Conservation (phyloP, 768 basidiomycete species). For the Termitomyces sp. region DNA sequence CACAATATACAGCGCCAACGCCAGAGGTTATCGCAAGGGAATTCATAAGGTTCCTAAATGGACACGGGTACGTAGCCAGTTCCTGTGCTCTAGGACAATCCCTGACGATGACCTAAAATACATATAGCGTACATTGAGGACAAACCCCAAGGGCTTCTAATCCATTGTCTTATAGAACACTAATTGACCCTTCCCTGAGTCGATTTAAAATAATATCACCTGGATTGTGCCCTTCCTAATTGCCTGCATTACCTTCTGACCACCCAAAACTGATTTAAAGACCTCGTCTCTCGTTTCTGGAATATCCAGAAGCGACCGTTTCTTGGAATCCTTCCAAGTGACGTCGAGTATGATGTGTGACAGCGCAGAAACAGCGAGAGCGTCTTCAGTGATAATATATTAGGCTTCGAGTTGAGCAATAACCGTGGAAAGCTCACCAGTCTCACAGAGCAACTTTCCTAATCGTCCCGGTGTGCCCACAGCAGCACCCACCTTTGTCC, state of each 20-base stretch:
- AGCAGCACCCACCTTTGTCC: conserved; percentile 83
- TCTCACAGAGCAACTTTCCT: conserved; percentile 76
- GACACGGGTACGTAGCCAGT: conserved; percentile 63
- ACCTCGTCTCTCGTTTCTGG: conserved; percentile 81
- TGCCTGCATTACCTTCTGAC: conserved; percentile 51
- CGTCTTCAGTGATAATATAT: conserved; percentile 39
- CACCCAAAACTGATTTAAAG: conserved; percentile 67
- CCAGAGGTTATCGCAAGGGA: conserved; percentile 80
- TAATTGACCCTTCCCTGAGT: conserved; percentile 4
- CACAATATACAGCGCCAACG: conserved; percentile 73
- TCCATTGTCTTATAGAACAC: conserved; percentile 9
- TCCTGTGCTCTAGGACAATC: neutral
- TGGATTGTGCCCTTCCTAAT: conserved; percentile 71
- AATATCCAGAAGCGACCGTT: conserved; percentile 70
- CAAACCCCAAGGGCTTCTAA: conserved; percentile 91
- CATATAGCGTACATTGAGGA: conserved; percentile 71
- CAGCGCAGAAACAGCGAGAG: conserved; percentile 64
- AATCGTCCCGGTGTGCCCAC: conserved; percentile 91
- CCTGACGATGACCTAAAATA: neutral
- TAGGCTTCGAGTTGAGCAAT: neutral
- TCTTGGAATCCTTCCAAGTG: conserved; percentile 70
- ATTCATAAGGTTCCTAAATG: conserved; percentile 98
- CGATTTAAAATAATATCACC: conserved; percentile 66
- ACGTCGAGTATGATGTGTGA: conserved; percentile 82
- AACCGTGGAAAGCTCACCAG: conserved; percentile 35